Evolutionary conservation across 2,329 filamentous ascomycete genomes (phyloP), one percentile per base, ranked within the genome.

Genomic region (Rachicladosporium sp.): DNA sequence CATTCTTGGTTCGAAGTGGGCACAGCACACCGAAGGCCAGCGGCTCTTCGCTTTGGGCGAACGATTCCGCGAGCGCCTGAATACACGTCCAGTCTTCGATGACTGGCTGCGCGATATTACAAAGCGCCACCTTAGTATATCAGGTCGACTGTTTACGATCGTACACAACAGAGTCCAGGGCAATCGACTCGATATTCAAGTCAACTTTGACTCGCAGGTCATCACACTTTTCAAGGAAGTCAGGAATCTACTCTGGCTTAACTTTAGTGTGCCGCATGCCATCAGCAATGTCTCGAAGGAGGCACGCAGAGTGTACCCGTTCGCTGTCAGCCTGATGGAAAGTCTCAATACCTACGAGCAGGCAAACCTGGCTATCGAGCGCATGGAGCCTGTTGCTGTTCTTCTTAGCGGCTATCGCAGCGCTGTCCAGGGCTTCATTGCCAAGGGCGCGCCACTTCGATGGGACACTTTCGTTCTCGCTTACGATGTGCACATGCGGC

Each of bases 211-310:
- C 57, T 80, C 84, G 9, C 91, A 98, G 58, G 85, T 96, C 41
- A 98, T 98, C 56, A 88, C 89, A 0, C 69, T 99, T 7, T 99
- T 98, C 72, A 99, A 99, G 58, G 91, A 99, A 66, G 93, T 93
- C 19, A 79, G 93, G 32, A 98, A 98, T 56, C 68, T 99, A 33
- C 78, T 86, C 9, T 98, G 91, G 89, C 79, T 94, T 46, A 91
- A 86, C 49, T 98, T 87, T 59, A 81, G 85, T 41, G 85, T 98
- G 15, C 93, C 93, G 6, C 91, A 98, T 60, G 79, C 84, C 10
- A 86, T 98, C 55, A 93, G 82, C 62, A 96, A 86, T 47, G 86
- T 94, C 39, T 93, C 93, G 1, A 98, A 96, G 61, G 91, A 98
- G 59, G 93, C 91, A n/a, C 94, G 95, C 64, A 78, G 91, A 38